Evolutionary conservation across 202 grass and related monocot genomes (phyloP).

Genomic region (Saccharum hybrid): DNA sequence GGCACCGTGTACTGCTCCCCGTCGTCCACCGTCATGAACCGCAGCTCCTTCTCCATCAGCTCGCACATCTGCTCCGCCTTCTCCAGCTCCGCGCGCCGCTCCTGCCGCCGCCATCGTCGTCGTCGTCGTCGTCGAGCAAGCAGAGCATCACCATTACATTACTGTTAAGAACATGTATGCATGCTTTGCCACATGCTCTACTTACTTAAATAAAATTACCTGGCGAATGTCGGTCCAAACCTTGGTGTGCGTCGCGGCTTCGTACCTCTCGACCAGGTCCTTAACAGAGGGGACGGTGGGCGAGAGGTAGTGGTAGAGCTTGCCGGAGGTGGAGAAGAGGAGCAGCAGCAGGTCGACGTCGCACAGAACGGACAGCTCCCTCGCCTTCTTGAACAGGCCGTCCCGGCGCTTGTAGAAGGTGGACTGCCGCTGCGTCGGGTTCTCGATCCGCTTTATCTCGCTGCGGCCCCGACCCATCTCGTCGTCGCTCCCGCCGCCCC

Average conservation of each 20-base stretch:
- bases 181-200: background rate
- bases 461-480: conserved; percentile 87
- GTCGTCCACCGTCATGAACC: conserved; percentile 81
- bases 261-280: conserved; percentile 83
- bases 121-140: background rate
- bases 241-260: conserved; percentile 75
- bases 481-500: background rate
- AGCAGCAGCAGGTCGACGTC: conserved; percentile 96
- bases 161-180: no score
- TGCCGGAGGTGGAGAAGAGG: conserved; percentile 97
- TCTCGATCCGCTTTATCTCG: conserved; percentile 99
- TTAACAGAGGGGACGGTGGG: conserved; percentile 72
- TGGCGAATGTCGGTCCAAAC: conserved; percentile 70
- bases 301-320: conserved; percentile 92
- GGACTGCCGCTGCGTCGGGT: conserved; percentile 91
- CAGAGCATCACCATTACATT: no score
- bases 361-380: conserved; percentile 93
- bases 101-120: conserved; percentile 35
- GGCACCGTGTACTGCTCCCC: conserved; percentile 73
- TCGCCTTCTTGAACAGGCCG: conserved; percentile 97
- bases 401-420: conserved; percentile 99
- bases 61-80: conserved; percentile 80
- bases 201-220: conserved; percentile 29
- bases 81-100: conserved; percentile 77
- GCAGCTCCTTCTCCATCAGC: conserved; percentile 77